phyloP scores from a whole-genome alignment of 441 rosid genomes.

The Rhodomyrtus psidioides region DNA sequence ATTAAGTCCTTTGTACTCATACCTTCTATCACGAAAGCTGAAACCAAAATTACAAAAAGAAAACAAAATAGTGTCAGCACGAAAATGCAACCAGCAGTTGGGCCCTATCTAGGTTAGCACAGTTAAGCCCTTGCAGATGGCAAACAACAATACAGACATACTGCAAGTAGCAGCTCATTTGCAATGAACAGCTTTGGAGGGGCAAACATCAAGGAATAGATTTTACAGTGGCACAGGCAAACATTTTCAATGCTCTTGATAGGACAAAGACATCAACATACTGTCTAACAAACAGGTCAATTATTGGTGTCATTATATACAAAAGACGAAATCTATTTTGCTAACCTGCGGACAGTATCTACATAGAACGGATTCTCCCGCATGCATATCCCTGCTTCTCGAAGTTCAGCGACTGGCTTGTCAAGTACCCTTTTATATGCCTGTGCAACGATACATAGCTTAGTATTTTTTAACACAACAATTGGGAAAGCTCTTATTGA shows the following conservation, averaged over 20 bases:
- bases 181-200: neutral
- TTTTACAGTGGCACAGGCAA: neutral
- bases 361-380: conserved; percentile 95
- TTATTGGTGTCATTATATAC: neutral
- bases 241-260: neutral
- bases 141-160: neutral
- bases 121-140: neutral
- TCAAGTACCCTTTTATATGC: conserved; percentile 85
- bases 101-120: neutral
- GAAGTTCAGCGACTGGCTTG: conserved; percentile 92
- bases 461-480: conserved; percentile 7
- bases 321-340: conserved; percentile 12
- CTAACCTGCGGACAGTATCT: conserved; percentile 96
- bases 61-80: conserved; percentile 11
- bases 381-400: conserved; percentile 99
- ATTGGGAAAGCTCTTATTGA: neutral
- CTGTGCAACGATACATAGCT: conserved; percentile 28
- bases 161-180: neutral
- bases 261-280: neutral
- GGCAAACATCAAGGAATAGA: neutral
- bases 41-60: conserved; percentile 15
- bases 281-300: neutral
- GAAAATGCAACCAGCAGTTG: neutral
- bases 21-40: conserved; percentile 99
- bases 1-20: conserved; percentile 97